A percentile compares a stretch with the other conserved stretches of the same genome.
Conservation (phyloP, 345 rosid species). For the Brassica rapa region DNA sequence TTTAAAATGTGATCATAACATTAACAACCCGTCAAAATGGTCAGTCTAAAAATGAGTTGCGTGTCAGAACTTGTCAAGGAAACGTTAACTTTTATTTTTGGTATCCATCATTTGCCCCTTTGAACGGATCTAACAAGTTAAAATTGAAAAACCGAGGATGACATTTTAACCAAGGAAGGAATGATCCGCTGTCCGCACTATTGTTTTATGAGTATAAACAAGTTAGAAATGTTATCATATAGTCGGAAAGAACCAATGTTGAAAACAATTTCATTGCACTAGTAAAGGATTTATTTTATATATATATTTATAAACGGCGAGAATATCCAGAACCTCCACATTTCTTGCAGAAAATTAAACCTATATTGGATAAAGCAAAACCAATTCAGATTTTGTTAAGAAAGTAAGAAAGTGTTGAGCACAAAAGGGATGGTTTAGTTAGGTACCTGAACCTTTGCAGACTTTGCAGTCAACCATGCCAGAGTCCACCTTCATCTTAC, state of each 20-base stretch:
- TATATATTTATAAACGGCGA: constrained; percentile 24
- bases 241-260: background rate
- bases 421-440: constrained; percentile 2
- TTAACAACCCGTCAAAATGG: background rate
- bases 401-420: background rate
- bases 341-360: constrained; percentile 32
- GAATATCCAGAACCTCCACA: constrained; percentile 36
- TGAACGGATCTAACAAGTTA: background rate
- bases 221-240: background rate
- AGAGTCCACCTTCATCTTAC: constrained; percentile 85
- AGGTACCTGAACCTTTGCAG: constrained; percentile 94
- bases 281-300: background rate
- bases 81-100: background rate
- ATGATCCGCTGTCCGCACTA: background rate
- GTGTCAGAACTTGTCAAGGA: background rate
- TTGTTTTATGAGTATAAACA: background rate
- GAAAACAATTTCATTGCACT: constrained; percentile 1
- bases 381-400: background rate
- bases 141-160: background rate
- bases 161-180: background rate
- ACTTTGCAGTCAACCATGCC: constrained; percentile 76
- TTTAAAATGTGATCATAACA: no score
- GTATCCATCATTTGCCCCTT: background rate
- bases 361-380: background rate
- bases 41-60: background rate